Base-by-base conservation (phyloP, 2,329 filamentous ascomycete species). In the Pseudonectria buxi region DNA sequence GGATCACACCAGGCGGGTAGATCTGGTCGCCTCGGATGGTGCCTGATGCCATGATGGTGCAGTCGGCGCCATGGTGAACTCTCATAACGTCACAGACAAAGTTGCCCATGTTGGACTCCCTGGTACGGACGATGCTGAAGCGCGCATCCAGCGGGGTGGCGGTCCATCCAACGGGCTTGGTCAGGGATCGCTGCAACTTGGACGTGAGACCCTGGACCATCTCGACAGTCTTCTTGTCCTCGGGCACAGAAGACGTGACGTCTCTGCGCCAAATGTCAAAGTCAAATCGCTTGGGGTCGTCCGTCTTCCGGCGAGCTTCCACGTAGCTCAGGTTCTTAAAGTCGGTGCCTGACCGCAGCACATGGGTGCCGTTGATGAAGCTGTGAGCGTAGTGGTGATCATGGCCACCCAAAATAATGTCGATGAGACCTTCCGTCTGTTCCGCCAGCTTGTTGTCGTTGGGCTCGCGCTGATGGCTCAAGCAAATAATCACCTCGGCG, bases 41-140 rank as follows among this genome's bases (percentile, higher is more conserved):
- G 0, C 88, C 88, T 0, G 83, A 74, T 0, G 85, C 86, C 80
- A 94, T 92, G 43, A 94, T 70, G 22, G 79, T 76, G 54, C 86
- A 94, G 49, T 95, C 89, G 0, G 85, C 80, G 5, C 71, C 64
- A 56, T 95, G 87, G 55, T 94, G 83, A 42, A 78, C 78, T 7
- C 86, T 76, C 86, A 95, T 94, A 15, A 95, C 72, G 55, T 95
- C 88, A 60, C 85, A 92, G 3, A 94, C 83, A 57, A 94, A 94
- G 60, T 95, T 95, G 2, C 84, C 87, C 11, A 94, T 65, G 53
- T 95, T 95, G 36, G 83, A 87, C 60, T 95, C 88, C 30, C 67
- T 70, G 14, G 76, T 67, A 10, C 88, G 72, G 1, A 94, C 86
- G 0, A 86, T 94, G 12, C 78, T 83, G 59, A 95, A 95, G 3